Evolutionary conservation across 441 rosid species (phyloP).

Genomic region (Populus trichocarpa): DNA sequence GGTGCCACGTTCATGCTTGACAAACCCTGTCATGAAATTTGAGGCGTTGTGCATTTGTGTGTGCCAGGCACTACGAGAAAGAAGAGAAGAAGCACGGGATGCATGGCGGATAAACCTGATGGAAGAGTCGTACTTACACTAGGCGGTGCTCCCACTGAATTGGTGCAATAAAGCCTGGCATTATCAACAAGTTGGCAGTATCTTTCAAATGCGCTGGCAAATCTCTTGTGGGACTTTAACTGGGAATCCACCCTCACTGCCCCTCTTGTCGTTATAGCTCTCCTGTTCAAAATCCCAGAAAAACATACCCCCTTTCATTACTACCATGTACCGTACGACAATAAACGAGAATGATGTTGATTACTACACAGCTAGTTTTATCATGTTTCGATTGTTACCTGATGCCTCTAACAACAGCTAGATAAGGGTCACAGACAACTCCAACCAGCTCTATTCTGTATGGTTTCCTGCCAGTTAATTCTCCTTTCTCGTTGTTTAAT

Average conservation of each 20-base stretch:
- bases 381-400: conserved; percentile 34
- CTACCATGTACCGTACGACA: neutral
- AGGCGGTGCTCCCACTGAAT: too few relatives aligned
- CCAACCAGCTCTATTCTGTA: conserved; percentile 52
- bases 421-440: conserved; percentile 84
- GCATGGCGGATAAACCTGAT: conserved; percentile 58
- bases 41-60: too few relatives aligned
- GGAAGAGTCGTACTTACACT: too few relatives aligned
- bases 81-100: conserved; percentile 1
- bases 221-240: conserved; percentile 71
- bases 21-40: too few relatives aligned
- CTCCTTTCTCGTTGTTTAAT: conserved; percentile 18
- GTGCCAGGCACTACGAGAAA: too few relatives aligned
- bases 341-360: neutral
- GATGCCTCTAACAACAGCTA: conserved; percentile 88
- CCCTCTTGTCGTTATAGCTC: conserved; percentile 68
- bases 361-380: neutral
- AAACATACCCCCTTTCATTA: neutral
- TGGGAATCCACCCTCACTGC: conserved; percentile 83
- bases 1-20: too few relatives aligned
- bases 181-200: conserved; percentile 71
- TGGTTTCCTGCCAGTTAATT: neutral
- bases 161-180: too few relatives aligned
- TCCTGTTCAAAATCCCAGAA: conserved; percentile 34
- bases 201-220: conserved; percentile 63